Percentiles rank a stretch among this genome's conserved stretches.
Conservation (phyloP, 225 moss, liverwort and hornwort species). For the Physcomitrellopsis africana region DNA sequence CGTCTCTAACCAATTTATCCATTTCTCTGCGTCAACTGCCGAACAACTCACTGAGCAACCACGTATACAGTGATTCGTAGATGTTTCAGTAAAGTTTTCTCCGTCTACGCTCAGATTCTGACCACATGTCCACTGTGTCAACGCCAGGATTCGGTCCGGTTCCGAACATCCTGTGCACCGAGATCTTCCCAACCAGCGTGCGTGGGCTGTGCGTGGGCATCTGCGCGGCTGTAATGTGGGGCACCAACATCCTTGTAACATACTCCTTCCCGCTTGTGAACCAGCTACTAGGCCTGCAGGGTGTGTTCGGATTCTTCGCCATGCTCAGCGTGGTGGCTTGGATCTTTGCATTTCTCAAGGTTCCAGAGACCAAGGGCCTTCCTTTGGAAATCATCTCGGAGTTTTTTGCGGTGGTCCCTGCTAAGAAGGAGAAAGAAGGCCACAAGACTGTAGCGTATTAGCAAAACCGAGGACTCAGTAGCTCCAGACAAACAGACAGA, state of each 20-base stretch:
- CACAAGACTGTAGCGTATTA: constrained; percentile 45
- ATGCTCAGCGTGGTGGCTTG: constrained; percentile 69
- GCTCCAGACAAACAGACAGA: no score
- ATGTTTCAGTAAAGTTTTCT: no score
- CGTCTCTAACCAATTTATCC: no score
- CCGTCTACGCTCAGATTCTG: not conserved
- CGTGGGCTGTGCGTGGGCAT: constrained; percentile 90
- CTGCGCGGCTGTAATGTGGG: constrained; percentile 88
- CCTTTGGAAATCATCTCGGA: constrained; percentile 97
- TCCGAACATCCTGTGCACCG: constrained; percentile 87
- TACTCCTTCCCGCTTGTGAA: constrained; percentile 86
- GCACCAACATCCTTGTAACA: constrained; percentile 82
- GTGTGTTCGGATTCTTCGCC: constrained; percentile 87
- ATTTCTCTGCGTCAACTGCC: no score
- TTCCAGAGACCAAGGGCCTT: constrained; percentile 92
- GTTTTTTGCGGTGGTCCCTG: constrained; percentile 79
- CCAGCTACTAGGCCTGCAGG: constrained; percentile 69
- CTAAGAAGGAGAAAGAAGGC: constrained; percentile 44
- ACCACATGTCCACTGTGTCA: not conserved
- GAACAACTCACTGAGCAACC: no score
- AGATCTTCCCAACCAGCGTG: constrained; percentile 94
- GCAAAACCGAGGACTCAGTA: not conserved
- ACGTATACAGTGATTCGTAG: no score
- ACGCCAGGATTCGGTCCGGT: constrained; percentile 65
- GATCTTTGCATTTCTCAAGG: constrained; percentile 90